Conservation (phyloP, 2,329 filamentous ascomycete species). For the Aspergillus sp. region DNA sequence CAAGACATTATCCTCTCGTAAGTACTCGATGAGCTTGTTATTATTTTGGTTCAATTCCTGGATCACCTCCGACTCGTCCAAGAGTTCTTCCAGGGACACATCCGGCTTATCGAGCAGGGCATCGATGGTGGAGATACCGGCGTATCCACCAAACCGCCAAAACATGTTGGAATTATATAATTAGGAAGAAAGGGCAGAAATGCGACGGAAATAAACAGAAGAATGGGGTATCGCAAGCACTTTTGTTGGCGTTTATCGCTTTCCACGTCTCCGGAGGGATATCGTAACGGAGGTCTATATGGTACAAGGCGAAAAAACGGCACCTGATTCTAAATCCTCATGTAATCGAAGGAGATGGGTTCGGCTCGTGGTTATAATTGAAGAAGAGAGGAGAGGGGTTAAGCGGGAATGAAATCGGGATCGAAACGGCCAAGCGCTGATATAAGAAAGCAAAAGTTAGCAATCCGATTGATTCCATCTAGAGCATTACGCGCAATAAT, state of each 20-base stretch:
- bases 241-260: slow-evolving; percentile 13
- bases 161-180: slow-evolving; percentile 69
- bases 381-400: not conserved
- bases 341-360: not conserved
- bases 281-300: slow-evolving; percentile 22
- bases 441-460: not conserved
- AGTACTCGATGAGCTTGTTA: slow-evolving; percentile 91
- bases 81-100: slow-evolving; percentile 88
- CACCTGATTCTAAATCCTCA: not conserved
- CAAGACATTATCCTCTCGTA: slow-evolving; percentile 79
- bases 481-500: not conserved
- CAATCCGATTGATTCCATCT: not conserved
- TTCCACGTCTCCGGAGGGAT: slow-evolving; percentile 15
- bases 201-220: slow-evolving; percentile 27
- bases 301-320: slow-evolving; percentile 13
- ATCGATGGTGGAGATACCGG: slow-evolving; percentile 94
- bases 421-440: not conserved
- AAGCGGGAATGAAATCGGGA: not conserved
- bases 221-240: slow-evolving; percentile 11
- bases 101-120: slow-evolving; percentile 92
- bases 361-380: not conserved
- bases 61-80: slow-evolving; percentile 93
- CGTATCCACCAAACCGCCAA: slow-evolving; percentile 98
- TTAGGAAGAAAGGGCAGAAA: slow-evolving; percentile 24
- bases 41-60: slow-evolving; percentile 98